These are phyloP conservation scores for Beauveria rudraprayagi DNA, from an alignment of 2,329 filamentous ascomycete genomes.

Conservation along the genomic window DNA sequence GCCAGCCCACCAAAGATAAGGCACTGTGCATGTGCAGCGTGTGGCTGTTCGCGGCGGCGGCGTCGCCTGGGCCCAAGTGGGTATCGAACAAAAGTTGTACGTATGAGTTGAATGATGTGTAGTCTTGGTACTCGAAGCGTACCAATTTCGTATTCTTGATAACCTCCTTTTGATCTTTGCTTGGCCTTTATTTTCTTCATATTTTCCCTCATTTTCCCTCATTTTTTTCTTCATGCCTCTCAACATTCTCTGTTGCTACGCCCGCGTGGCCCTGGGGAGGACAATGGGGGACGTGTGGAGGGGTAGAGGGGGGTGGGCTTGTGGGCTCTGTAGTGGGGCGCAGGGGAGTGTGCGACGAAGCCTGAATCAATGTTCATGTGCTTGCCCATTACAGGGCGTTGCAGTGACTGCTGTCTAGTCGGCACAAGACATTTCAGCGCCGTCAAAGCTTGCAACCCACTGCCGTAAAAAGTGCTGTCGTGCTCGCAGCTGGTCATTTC, in stretches of 20 bases:
- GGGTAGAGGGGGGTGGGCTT: too few relatives aligned
- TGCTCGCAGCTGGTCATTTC: too few relatives aligned
- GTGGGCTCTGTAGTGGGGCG: too few relatives aligned
- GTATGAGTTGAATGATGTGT: too few relatives aligned
- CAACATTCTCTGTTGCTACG: not conserved
- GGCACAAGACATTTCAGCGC: not conserved
- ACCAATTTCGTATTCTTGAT: not conserved
- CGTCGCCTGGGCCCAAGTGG: not conserved
- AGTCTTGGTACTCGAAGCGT: too few relatives aligned
- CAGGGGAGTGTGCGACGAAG: too few relatives aligned
- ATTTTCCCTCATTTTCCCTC: not conserved
- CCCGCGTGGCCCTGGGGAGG: too few relatives aligned
- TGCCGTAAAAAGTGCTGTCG: too few relatives aligned
- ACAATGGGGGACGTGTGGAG: too few relatives aligned
- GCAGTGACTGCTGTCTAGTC: too few relatives aligned
- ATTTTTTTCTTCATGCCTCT: not conserved
- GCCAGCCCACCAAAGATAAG: constrained; percentile 9
- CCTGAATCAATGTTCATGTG: not conserved
- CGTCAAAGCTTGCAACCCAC: not conserved
- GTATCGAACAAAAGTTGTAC: not conserved
- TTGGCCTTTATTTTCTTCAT: not conserved
- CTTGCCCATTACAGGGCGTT: not conserved
- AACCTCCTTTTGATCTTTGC: not conserved
- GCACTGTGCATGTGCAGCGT: not conserved
- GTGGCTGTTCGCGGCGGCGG: not conserved